phyloP scores from a whole-genome alignment of 2,329 filamentous ascomycete species.

The Penicillium sp. region DNA sequence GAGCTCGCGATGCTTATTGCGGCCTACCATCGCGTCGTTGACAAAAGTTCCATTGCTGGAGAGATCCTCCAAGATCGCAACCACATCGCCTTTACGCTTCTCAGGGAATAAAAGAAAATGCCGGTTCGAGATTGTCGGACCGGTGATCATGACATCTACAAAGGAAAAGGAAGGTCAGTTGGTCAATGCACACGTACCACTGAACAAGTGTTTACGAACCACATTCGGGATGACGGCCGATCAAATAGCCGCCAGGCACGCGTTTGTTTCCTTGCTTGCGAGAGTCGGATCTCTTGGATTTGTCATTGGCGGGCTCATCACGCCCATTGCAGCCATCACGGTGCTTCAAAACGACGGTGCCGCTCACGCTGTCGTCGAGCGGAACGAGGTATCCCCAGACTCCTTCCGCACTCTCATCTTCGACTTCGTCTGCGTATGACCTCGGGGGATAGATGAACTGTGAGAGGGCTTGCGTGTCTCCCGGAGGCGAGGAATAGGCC shows the following conservation, averaged over 20 bases:
- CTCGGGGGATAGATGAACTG: slow-evolving; percentile 76
- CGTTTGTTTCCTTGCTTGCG: slow-evolving; percentile 58
- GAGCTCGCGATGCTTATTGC: slow-evolving; percentile 87
- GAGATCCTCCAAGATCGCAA: slow-evolving; percentile 84
- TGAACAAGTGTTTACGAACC: slow-evolving; percentile 57
- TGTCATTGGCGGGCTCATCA: slow-evolving; percentile 32
- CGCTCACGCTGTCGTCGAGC: slow-evolving; percentile 68
- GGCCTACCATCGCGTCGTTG: slow-evolving; percentile 85
- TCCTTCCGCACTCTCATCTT: slow-evolving; percentile 79
- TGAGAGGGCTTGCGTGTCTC: slow-evolving; percentile 76
- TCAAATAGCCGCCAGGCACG: slow-evolving; percentile 80
- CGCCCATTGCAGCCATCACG: slow-evolving; percentile 66
- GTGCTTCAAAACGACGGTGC: slow-evolving; percentile 73
- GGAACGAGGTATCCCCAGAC: slow-evolving; percentile 97
- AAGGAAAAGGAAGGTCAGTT: slow-evolving; percentile 6
- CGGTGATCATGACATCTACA: slow-evolving; percentile 71
- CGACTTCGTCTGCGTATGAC: slow-evolving; percentile 75
- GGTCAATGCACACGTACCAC: slow-evolving; percentile 8
- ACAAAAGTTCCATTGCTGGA: slow-evolving; percentile 97
- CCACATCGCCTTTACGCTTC: slow-evolving; percentile 57
- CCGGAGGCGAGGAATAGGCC: slow-evolving; percentile 64
- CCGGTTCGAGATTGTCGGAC: slow-evolving; percentile 83
- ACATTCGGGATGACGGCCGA: slow-evolving; percentile 92
- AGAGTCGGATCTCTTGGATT: slow-evolving; percentile 44
- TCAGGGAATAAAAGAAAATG: slow-evolving; percentile 58